Percentiles rank a stretch among this genome's conserved stretches.
Conservation (phyloP, 2,329 filamentous ascomycete species). For the Aspergillus udagawae region DNA sequence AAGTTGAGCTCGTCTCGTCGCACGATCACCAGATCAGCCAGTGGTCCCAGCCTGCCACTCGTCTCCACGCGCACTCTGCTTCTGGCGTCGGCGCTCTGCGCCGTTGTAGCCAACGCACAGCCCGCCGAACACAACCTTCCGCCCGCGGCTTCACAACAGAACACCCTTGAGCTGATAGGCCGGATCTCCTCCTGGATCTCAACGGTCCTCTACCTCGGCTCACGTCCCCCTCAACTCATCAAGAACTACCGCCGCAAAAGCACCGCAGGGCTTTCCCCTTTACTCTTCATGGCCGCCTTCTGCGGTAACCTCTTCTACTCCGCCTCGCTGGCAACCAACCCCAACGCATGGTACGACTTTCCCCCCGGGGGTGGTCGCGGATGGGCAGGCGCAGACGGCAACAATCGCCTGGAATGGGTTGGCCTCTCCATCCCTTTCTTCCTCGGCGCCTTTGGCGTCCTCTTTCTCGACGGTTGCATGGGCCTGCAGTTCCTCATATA, state of each 20-base stretch:
- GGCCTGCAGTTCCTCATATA: conserved; percentile 61
- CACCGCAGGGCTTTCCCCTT: conserved; percentile 59
- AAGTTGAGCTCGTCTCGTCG: conserved; percentile 28
- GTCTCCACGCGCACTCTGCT: conserved; percentile 43
- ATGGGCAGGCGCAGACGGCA: conserved; percentile 57
- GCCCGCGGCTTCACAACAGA: conserved; percentile 18
- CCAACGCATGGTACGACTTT: conserved; percentile 58
- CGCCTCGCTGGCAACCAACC: conserved; percentile 58
- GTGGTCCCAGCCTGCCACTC: conserved; percentile 24
- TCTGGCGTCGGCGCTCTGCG: conserved; percentile 43
- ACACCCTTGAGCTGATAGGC: conserved; percentile 43
- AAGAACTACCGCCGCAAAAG: conserved; percentile 62
- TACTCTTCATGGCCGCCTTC: conserved; percentile 64
- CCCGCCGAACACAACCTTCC: conserved; percentile 25
- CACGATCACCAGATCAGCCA: conserved; percentile 23
- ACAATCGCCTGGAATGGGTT: conserved; percentile 54
- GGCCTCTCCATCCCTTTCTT: conserved; percentile 59
- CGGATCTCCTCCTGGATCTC: conserved; percentile 55
- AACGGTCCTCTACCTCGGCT: conserved; percentile 55
- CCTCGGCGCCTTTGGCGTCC: conserved; percentile 61
- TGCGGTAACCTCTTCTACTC: conserved; percentile 67
- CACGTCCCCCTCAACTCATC: conserved; percentile 61
- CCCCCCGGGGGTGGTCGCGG: conserved; percentile 54
- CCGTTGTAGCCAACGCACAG: conserved; percentile 40
- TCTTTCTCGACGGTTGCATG: conserved; percentile 59